phyloP scores from a whole-genome alignment of 2,329 filamentous ascomycete species.

The Capronia americana region DNA sequence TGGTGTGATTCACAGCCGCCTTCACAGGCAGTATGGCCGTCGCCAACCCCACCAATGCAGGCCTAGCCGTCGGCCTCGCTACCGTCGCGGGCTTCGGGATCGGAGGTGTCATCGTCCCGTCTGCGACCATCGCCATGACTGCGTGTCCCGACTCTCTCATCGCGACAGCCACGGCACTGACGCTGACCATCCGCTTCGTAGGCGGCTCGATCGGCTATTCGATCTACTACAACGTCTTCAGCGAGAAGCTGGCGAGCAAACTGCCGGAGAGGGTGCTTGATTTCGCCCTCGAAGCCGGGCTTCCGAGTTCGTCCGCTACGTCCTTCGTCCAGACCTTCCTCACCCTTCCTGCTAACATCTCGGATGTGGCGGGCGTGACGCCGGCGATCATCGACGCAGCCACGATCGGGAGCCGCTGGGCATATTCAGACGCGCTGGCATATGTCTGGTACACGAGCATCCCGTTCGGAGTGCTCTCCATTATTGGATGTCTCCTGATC shows the following conservation, averaged over 20 bases:
- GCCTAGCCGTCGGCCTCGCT: slow-evolving; percentile 64
- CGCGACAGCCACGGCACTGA: slow-evolving; percentile 70
- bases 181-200: slow-evolving; percentile 71
- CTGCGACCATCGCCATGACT: slow-evolving; percentile 71
- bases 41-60: slow-evolving; percentile 25
- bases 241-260: slow-evolving; percentile 52
- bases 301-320: slow-evolving; percentile 9
- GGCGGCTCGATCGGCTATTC: slow-evolving; percentile 70
- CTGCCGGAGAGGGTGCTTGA: slow-evolving; percentile 19
- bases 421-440: slow-evolving; percentile 25
- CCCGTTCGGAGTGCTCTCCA: slow-evolving; percentile 30
- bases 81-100: slow-evolving; percentile 68
- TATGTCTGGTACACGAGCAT: slow-evolving; percentile 31
- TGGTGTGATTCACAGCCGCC: slow-evolving; percentile 51
- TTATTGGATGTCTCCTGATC: slow-evolving; percentile 30
- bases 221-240: slow-evolving; percentile 60
- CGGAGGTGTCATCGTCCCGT: slow-evolving; percentile 70
- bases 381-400: slow-evolving; percentile 23
- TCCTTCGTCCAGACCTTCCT: slow-evolving; percentile 25
- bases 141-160: slow-evolving; percentile 73
- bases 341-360: slow-evolving; percentile 20
- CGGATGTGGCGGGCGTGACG: slow-evolving; percentile 23
- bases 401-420: slow-evolving; percentile 29
- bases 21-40: slow-evolving; percentile 26
- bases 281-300: slow-evolving; percentile 26